Percentiles rank a stretch among this genome's conserved stretches.
Conservation (phyloP, 2,329 filamentous ascomycete genomes). For the Aspergillus cejpii region DNA sequence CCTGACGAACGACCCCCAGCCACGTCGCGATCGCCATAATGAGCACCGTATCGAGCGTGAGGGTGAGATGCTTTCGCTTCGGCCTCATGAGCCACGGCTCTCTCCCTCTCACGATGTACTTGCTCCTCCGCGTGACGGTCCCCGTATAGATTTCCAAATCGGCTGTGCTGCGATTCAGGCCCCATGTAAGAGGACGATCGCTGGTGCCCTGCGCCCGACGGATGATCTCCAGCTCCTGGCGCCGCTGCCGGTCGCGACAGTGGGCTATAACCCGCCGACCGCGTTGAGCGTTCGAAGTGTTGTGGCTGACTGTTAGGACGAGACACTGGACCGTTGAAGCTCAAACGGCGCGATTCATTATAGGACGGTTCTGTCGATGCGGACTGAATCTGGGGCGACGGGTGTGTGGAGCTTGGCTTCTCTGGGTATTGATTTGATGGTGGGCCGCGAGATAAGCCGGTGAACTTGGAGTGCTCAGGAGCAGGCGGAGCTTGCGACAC, state of each 20-base stretch:
- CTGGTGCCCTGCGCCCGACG: slow-evolving; percentile 21
- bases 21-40: slow-evolving; percentile 31
- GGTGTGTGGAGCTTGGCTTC: slow-evolving; percentile 30
- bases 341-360: slow-evolving; percentile 37
- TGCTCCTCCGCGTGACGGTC: slow-evolving; percentile 35
- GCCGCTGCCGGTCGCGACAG: slow-evolving; percentile 25
- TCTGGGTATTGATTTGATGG: slow-evolving; percentile 32
- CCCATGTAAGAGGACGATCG: slow-evolving; percentile 26
- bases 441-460: slow-evolving; percentile 25
- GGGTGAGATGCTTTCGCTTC: slow-evolving; percentile 26
- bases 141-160: slow-evolving; percentile 29
- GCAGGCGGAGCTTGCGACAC: slow-evolving; percentile 18
- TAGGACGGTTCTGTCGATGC: slow-evolving; percentile 31
- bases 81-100: slow-evolving; percentile 23
- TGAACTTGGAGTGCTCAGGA: slow-evolving; percentile 30
- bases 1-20: slow-evolving; percentile 22
- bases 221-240: slow-evolving; percentile 16
- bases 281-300: slow-evolving; percentile 30
- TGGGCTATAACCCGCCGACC: slow-evolving; percentile 34
- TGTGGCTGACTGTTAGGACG: slow-evolving; percentile 40
- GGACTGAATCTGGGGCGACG: slow-evolving; percentile 31
- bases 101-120: slow-evolving; percentile 31
- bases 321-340: slow-evolving; percentile 39
- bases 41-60: slow-evolving; percentile 27
- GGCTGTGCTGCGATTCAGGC: slow-evolving; percentile 27